Percentiles rank a stretch among this genome's conserved stretches.
Evolutionary conservation across 768 basidiomycete genomes (phyloP).

Genomic region (Boletus coccyginus): DNA sequence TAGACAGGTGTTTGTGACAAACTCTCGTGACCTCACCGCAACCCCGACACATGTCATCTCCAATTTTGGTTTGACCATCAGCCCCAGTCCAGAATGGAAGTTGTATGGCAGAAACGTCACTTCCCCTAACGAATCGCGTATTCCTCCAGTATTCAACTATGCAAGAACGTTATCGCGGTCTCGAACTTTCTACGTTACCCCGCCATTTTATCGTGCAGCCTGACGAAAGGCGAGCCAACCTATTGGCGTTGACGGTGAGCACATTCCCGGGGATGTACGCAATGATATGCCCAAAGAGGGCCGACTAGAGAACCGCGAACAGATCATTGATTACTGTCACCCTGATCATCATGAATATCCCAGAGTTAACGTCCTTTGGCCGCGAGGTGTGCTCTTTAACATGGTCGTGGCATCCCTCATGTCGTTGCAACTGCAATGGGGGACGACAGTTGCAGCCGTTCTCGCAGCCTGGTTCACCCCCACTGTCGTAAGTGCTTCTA

Average conservation of each 20-base stretch:
- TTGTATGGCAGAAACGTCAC: not conserved
- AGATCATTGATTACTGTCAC: constrained; percentile 22
- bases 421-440: constrained; percentile 34
- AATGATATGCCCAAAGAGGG: constrained; percentile 7
- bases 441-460: constrained; percentile 28
- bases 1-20: not conserved
- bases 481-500: constrained; percentile 22
- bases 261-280: not conserved
- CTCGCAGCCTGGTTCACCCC: constrained; percentile 30
- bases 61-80: constrained; percentile 18
- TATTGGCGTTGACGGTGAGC: not conserved
- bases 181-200: constrained; percentile 12
- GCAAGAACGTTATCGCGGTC: constrained; percentile 23
- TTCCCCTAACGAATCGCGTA: constrained; percentile 25
- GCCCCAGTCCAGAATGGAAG: constrained; percentile 4
- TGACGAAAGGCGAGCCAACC: constrained; percentile 1
- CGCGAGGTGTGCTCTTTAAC: constrained; percentile 21
- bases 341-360: constrained; percentile 1
- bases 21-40: not conserved
- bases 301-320: constrained; percentile 16
- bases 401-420: constrained; percentile 31
- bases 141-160: constrained; percentile 26
- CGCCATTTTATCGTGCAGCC: constrained; percentile 16
- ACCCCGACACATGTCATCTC: not conserved
- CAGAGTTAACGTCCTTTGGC: constrained; percentile 13